Evolutionary conservation across 805 yeast genomes (phyloP).

Genomic region (Ogataea wickerhamii): DNA sequence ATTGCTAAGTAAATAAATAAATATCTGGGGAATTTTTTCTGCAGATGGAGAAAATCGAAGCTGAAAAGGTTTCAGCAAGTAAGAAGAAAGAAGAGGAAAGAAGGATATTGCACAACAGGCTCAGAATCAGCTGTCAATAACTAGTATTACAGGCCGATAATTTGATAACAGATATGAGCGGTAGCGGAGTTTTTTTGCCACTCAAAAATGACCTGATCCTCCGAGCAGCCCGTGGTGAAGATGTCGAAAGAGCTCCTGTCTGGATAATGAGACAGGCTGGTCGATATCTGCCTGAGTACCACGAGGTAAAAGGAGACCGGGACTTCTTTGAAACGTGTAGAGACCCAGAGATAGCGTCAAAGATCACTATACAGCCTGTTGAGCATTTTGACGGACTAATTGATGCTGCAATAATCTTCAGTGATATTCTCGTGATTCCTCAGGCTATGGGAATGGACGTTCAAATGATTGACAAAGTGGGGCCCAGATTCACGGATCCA

Average conservation of each 20-base stretch:
- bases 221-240: slow-evolving; percentile 87
- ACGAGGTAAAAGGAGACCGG: slow-evolving; percentile 74
- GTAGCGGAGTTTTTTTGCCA: slow-evolving; percentile 51
- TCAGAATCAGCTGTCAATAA: too few relatives aligned
- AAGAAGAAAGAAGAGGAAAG: too few relatives aligned
- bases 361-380: slow-evolving; percentile 92
- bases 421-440: slow-evolving; percentile 93
- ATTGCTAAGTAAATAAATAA: too few relatives aligned
- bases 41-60: background rate
- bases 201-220: slow-evolving; percentile 86
- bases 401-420: slow-evolving; percentile 96
- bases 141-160: too few relatives aligned
- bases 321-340: slow-evolving; percentile 96
- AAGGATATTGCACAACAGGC: too few relatives aligned
- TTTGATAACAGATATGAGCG: background rate
- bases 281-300: slow-evolving; percentile 87
- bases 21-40: background rate
- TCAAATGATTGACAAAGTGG: slow-evolving; percentile 89
- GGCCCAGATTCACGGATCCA: slow-evolving; percentile 91
- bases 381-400: slow-evolving; percentile 83
- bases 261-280: slow-evolving; percentile 99
- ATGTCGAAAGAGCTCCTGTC: slow-evolving; percentile 94
- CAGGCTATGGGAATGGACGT: slow-evolving; percentile 98
- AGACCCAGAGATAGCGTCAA: slow-evolving; percentile 90
- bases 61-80: background rate